These are phyloP conservation scores for Sicyos baderoa DNA, from an alignment of 306 rosid species.

Conservation along the genomic window DNA sequence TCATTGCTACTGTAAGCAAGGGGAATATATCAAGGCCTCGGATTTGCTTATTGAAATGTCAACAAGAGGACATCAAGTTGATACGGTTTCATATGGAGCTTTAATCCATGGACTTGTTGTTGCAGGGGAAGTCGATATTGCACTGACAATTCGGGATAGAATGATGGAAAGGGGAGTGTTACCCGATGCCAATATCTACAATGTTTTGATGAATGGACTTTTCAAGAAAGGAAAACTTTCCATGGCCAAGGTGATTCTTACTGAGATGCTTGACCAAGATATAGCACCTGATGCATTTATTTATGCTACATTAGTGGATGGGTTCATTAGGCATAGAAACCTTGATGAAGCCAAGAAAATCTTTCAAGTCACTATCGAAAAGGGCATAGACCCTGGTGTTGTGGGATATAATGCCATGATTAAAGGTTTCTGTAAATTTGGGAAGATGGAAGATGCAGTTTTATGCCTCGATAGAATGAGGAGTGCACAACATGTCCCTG, in stretches of 20 bases:
- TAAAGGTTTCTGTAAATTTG: constrained; percentile 44
- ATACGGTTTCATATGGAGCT: constrained; percentile 69
- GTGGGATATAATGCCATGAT: constrained; percentile 80
- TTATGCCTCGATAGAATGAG: constrained; percentile 43
- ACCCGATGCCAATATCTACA: constrained; percentile 73
- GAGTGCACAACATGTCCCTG: no score
- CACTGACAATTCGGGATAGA: constrained; percentile 47
- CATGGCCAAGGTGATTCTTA: constrained; percentile 51
- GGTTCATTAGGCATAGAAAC: constrained; percentile 48
- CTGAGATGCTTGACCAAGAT: constrained; percentile 66
- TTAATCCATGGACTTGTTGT: constrained; percentile 60
- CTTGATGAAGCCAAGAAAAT: constrained; percentile 55
- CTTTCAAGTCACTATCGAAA: constrained; percentile 36
- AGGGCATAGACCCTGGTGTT: constrained; percentile 49
- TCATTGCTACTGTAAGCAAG: constrained; percentile 49
- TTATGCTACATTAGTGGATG: constrained; percentile 68
- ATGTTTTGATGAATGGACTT: constrained; percentile 72
- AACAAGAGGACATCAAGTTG: constrained; percentile 50
- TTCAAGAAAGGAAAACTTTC: constrained; percentile 67
- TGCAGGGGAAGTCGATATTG: constrained; percentile 55
- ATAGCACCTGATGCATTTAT: constrained; percentile 61
- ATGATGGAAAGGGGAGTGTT: constrained; percentile 59
- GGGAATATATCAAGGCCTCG: constrained; percentile 54
- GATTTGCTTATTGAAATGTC: constrained; percentile 53
- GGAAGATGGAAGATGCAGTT: constrained; percentile 58